These are phyloP conservation scores for Akanthomyces lecanii DNA, from an alignment of 2,329 filamentous ascomycete species.

Conservation along the genomic window DNA sequence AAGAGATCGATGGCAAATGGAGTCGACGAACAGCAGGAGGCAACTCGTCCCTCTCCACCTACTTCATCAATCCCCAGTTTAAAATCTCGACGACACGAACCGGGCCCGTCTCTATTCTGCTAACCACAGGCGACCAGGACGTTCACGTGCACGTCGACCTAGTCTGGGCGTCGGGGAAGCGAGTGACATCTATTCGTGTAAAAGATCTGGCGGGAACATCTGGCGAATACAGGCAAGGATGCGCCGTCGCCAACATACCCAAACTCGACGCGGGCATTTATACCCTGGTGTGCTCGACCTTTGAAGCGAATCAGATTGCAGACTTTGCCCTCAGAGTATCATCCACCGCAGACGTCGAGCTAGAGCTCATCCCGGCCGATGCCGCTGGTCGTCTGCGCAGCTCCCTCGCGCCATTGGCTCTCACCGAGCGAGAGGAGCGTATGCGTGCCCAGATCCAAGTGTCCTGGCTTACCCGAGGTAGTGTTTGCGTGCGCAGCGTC, in stretches of 20 bases:
- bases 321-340: conserved; percentile 73
- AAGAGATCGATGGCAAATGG: conserved; percentile 65
- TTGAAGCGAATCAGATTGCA: conserved; percentile 73
- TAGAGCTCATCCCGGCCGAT: conserved; percentile 64
- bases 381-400: conserved; percentile 69
- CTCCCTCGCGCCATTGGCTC: conserved; percentile 52
- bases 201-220: conserved; percentile 79
- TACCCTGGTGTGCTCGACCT: conserved; percentile 86
- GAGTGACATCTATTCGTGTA: conserved; percentile 64
- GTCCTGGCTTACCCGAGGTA: conserved; percentile 54
- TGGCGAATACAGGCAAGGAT: conserved; percentile 82
- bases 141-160: conserved; percentile 81
- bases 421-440: conserved; percentile 39
- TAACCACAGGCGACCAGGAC: conserved; percentile 63
- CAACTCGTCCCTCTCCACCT: conserved; percentile 70
- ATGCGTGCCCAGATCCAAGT: conserved; percentile 38
- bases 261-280: conserved; percentile 68
- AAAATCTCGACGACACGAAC: conserved; percentile 53
- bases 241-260: conserved; percentile 62
- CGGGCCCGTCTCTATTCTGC: conserved; percentile 66
- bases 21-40: conserved; percentile 77
- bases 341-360: conserved; percentile 50
- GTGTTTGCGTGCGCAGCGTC: conserved; percentile 30
- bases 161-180: conserved; percentile 69
- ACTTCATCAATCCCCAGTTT: conserved; percentile 86